A percentile compares a stretch with the other conserved stretches of the same genome.
Conservation (phyloP, 495 filamentous ascomycete genomes). For the Hypoxylon rickii region DNA sequence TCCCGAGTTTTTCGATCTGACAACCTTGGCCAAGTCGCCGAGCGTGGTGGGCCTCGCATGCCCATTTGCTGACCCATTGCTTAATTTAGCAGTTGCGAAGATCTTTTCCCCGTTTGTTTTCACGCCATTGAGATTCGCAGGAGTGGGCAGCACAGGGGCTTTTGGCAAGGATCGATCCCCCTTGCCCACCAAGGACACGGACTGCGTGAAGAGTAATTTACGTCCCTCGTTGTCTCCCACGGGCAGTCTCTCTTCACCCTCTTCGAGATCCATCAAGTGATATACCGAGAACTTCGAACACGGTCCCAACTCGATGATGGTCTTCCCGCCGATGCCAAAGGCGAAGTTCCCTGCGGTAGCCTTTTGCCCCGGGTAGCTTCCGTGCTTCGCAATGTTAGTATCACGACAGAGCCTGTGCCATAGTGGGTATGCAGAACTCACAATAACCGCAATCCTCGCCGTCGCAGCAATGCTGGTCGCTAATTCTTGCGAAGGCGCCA, state of each 20-base stretch:
- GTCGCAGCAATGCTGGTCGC: slow-evolving; percentile 44
- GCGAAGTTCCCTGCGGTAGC: slow-evolving; percentile 54
- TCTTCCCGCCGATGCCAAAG: slow-evolving; percentile 42
- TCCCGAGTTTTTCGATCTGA: slow-evolving; percentile 57
- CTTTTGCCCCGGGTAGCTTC: slow-evolving; percentile 49
- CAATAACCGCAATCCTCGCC: slow-evolving; percentile 40
- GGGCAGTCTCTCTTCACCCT: slow-evolving; percentile 35
- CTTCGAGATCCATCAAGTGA: slow-evolving; percentile 49
- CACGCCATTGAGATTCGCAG: background rate
- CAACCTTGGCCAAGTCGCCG: slow-evolving; percentile 46
- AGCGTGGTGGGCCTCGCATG: slow-evolving; percentile 12
- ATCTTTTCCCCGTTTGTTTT: background rate
- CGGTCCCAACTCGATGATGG: slow-evolving; percentile 45
- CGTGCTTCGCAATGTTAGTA: slow-evolving; percentile 42
- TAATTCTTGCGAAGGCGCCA: slow-evolving; percentile 47
- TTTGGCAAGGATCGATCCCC: slow-evolving; percentile 1
- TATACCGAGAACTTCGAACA: slow-evolving; percentile 52
- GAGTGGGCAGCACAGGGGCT: background rate
- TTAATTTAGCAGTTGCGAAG: background rate
- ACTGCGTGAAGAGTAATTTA: slow-evolving; percentile 19
- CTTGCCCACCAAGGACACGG: slow-evolving; percentile 11
- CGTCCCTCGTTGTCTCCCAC: slow-evolving; percentile 8
- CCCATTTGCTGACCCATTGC: slow-evolving; percentile 8
- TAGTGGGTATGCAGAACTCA: slow-evolving; percentile 21
- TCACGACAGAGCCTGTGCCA: too few relatives aligned